Evolutionary conservation across 2,329 filamentous ascomycete genomes (phyloP), one percentile per base, ranked within the genome.

Genomic region (Talaromyces sp.): DNA sequence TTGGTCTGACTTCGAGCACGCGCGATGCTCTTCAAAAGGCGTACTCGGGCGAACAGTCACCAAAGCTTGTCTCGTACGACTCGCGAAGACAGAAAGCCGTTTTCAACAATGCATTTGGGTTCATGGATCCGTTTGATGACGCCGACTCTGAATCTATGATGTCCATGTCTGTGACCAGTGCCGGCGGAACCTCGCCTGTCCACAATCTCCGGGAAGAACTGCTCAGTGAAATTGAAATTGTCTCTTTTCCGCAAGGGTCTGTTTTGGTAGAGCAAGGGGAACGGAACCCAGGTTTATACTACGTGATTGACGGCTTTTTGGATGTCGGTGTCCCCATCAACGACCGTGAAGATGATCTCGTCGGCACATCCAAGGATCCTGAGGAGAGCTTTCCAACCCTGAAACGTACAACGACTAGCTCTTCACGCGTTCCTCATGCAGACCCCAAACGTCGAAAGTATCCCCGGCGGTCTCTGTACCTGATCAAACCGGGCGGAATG

Each of bases 181-280:
- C 87, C 3, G 83, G 87, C 48, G 84, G 85, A 3, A 85, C 87
- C 0, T 81, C 84, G 6, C 87, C 88, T 0, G 91, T 88, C 0
- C 83, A 92, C 62, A 78, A 83, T 3, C 79, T 94, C 5, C 86
- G 87, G 3, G 88, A 92, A 65, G 94, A 98, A 67, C 85, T 98
- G 78, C 90, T 90, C 68, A 90, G 96, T 67, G 95, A 99, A 62
- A 87, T 98, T 2, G 95, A 99, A 74, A 97, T 99, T 69, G 95
- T 99, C 6, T 98, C 91, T 79, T 99, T 99, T 69, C 94, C 93
- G 0, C 92, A 98, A 75, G 93, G 91, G 2, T 94, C 95, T 1
- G 90, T 99, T 0, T 84, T 99, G 16, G 93, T 99, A 0, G 95
- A 99, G 73, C 93, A 98, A 79, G 94, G 95, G 10, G 95, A 99